Evolutionary conservation across 1,284 basidiomycete genomes (phyloP), one percentile per base, ranked within the genome.

Genomic region (Lignosus rhinocerotis): DNA sequence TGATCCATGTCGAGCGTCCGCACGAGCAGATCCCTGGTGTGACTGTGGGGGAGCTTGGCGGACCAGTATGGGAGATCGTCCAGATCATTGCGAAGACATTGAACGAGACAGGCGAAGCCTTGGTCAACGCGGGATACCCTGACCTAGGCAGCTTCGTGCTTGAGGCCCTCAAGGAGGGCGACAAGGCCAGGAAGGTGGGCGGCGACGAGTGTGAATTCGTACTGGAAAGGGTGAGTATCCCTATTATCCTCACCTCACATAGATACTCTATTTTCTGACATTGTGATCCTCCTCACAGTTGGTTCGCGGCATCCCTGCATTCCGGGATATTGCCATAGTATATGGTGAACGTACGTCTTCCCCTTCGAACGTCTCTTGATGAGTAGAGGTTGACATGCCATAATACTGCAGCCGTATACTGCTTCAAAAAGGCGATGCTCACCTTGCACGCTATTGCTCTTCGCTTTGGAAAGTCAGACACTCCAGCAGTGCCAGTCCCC

Each of bases 361-460:
- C n/a, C 51, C 47, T 16, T 12, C 42, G n/a, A 25, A 16, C 12
- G 2, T 21, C 25, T 31, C 3, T 30, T 25, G 33, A 30, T 41
- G 53, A 36, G 30, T 30, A n/a, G 4, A 7, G 0, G 6, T 34
- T 41, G 32, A 43, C 39, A 14, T 39, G n/a, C 11, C 12, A 10
- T 39, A n/a, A 39, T n/a, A 11, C 47, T 54, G 59, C 64, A 92
- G 90, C 83, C 8, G 81, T 94, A 10, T 94, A 92, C 72, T 83
- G 92, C 68, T 92, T 93, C 80, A 95, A 94, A 73, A 94, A 95
- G 68, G 93, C 91, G 1, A 77, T 96, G 32, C 92, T 94, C 72
- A 81, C 96, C 42, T 76, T 94, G 43, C 84, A 91, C 60, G 86
- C 86, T 7, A 75, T 95, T 53, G 75, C 74, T 17, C 71, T 88